Percentiles rank a stretch among this genome's conserved stretches.
phyloP scores from a whole-genome alignment of 1,284 basidiomycete genomes.

The Ganoderma multipileum region DNA sequence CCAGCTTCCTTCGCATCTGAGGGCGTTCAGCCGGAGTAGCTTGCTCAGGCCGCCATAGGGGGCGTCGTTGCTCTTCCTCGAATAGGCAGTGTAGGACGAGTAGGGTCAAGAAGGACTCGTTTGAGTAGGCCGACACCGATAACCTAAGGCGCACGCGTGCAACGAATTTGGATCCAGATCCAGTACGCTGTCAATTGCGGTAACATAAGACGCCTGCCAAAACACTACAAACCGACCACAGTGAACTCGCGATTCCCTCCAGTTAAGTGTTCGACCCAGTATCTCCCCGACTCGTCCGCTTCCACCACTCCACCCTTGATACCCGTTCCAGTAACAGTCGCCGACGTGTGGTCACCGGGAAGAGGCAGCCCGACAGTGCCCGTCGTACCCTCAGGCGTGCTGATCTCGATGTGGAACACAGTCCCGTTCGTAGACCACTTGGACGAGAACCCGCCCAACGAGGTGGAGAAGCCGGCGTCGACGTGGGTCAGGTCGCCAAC shows the following conservation, averaged over 20 bases:
- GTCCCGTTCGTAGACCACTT: constrained; percentile 18
- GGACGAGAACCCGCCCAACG: constrained; percentile 26
- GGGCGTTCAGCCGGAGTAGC: too few relatives aligned
- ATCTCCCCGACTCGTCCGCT: constrained; percentile 20
- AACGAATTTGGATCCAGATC: too few relatives aligned
- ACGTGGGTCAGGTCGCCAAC: constrained; percentile 22
- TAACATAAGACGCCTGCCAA: too few relatives aligned
- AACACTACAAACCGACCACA: constrained; percentile 12
- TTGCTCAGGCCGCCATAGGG: too few relatives aligned
- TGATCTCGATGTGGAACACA: constrained; percentile 18
- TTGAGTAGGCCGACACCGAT: too few relatives aligned
- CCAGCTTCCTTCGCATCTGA: too few relatives aligned
- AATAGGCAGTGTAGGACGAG: too few relatives aligned
- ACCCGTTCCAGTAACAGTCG: constrained; percentile 5
- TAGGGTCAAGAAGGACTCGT: too few relatives aligned
- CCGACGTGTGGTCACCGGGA: constrained; percentile 12
- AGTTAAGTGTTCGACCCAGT: constrained; percentile 15
- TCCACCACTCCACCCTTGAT: constrained; percentile 1
- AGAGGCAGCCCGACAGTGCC: constrained; percentile 25
- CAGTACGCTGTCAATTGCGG: too few relatives aligned
- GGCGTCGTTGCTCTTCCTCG: too few relatives aligned
- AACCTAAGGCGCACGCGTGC: too few relatives aligned
- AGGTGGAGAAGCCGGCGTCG: constrained; percentile 27
- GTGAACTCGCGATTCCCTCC: constrained; percentile 24
- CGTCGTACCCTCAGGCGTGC: constrained; percentile 22